Percentiles rank a stretch among this genome's conserved stretches.
phyloP scores from a whole-genome alignment of 192 early-diverging fungal genomes.

The Chytriomyces hyalinus region DNA sequence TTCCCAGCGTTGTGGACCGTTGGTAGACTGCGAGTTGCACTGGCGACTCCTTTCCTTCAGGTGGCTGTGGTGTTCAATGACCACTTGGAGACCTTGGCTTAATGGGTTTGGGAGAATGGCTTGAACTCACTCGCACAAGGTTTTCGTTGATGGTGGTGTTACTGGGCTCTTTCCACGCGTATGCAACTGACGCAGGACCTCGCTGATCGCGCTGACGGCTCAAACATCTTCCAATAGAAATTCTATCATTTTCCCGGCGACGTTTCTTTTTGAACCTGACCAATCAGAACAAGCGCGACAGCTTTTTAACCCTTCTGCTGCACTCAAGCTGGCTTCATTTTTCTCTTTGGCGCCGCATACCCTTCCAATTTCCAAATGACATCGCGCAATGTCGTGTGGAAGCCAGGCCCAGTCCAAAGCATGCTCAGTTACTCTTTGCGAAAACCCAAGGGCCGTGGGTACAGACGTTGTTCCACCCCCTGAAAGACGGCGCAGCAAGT shows the following conservation, averaged over 20 bases:
- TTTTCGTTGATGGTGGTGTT: not conserved
- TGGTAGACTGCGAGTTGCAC: not conserved
- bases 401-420: slow-evolving; percentile 35
- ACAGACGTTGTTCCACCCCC: too few species aligned
- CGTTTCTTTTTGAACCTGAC: slow-evolving; percentile 19
- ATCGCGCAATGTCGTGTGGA: slow-evolving; percentile 36
- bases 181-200: slow-evolving; percentile 21
- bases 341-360: slow-evolving; percentile 7
- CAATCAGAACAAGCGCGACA: slow-evolving; percentile 26
- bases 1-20: not conserved
- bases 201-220: slow-evolving; percentile 19
- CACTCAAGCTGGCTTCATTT: slow-evolving; percentile 10
- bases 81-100: not conserved
- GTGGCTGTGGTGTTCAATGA: not conserved
- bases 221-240: slow-evolving; percentile 7
- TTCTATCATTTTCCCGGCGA: not conserved
- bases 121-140: not conserved
- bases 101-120: not conserved
- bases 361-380: slow-evolving; percentile 28
- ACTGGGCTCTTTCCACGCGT: not conserved
- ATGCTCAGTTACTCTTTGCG: not conserved
- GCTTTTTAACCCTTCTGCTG: slow-evolving; percentile 21
- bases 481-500: too few species aligned
- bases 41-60: not conserved
- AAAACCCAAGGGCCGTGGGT: not conserved